Conservation (phyloP, 2,329 filamentous ascomycete genomes). For the Ceratocystis diversiconidia region DNA sequence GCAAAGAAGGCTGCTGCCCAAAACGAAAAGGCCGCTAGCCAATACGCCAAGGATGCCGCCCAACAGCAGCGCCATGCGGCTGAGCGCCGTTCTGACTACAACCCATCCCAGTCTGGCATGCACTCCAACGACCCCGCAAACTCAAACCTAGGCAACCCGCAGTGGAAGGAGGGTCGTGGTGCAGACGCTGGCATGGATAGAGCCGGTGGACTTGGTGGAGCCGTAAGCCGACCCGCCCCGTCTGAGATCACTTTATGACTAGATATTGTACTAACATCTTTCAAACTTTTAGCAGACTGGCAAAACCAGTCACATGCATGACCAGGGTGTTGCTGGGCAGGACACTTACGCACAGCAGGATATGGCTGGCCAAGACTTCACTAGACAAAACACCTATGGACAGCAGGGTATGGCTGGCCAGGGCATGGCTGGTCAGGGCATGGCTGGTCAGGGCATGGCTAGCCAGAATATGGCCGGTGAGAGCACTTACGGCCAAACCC, state of each 20-base stretch:
- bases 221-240: neutral
- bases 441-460: neutral
- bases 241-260: neutral
- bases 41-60: slow-evolving; percentile 43
- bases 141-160: neutral
- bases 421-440: neutral
- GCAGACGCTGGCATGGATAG: neutral
- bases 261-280: neutral
- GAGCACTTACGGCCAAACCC: neutral
- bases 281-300: neutral
- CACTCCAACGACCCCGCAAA: neutral
- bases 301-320: neutral
- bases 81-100: slow-evolving; percentile 48
- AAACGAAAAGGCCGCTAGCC: slow-evolving; percentile 35
- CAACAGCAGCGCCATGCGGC: slow-evolving; percentile 73
- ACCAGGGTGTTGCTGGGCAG: neutral
- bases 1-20: slow-evolving; percentile 42
- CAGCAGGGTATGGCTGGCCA: too few relatives aligned
- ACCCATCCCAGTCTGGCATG: slow-evolving; percentile 21
- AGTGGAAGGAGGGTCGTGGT: neutral
- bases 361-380: too few relatives aligned
- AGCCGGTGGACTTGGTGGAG: neutral
- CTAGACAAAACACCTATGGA: too few relatives aligned
- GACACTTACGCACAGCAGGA: neutral
- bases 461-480: neutral